A percentile compares a stretch with the other conserved stretches of the same genome.
phyloP scores from a whole-genome alignment of 2,329 filamentous ascomycete species.

The Aureobasidium sp. region DNA sequence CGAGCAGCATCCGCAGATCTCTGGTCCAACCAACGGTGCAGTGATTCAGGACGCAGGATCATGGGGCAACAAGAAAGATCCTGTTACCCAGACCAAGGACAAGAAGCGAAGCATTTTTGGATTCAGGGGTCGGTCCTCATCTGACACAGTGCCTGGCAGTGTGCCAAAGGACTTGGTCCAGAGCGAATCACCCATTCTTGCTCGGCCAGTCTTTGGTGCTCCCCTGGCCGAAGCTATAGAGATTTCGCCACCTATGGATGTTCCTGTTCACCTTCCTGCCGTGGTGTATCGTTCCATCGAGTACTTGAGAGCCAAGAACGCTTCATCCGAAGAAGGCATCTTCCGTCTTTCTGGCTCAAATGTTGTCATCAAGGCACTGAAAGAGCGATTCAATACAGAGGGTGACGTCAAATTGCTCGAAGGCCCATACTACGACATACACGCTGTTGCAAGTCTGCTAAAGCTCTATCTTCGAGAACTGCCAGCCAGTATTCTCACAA shows the following conservation, averaged over 20 bases:
- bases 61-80: constrained; percentile 71
- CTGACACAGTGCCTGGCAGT: constrained; percentile 41
- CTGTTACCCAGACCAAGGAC: constrained; percentile 61
- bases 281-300: constrained; percentile 95
- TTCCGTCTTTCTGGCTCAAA: constrained; percentile 97
- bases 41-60: constrained; percentile 74
- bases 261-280: constrained; percentile 72
- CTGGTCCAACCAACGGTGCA: constrained; percentile 74
- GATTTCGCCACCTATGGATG: constrained; percentile 65
- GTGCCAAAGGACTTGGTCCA: constrained; percentile 29
- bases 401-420: constrained; percentile 77
- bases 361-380: constrained; percentile 81
- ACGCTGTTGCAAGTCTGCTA: constrained; percentile 87
- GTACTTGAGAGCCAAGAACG: constrained; percentile 78
- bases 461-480: constrained; percentile 92
- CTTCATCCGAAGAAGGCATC: constrained; percentile 82
- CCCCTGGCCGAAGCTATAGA: constrained; percentile 80
- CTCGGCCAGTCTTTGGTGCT: constrained; percentile 75
- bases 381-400: constrained; percentile 88
- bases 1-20: constrained; percentile 52
- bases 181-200: background rate
- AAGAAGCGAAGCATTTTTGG: constrained; percentile 67
- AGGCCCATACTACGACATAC: constrained; percentile 86
- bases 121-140: constrained; percentile 63
- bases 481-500: constrained; percentile 82